Evolutionary conservation across 2,329 filamentous ascomycete species (phyloP).

Genomic region (Aureobasidium musti): DNA sequence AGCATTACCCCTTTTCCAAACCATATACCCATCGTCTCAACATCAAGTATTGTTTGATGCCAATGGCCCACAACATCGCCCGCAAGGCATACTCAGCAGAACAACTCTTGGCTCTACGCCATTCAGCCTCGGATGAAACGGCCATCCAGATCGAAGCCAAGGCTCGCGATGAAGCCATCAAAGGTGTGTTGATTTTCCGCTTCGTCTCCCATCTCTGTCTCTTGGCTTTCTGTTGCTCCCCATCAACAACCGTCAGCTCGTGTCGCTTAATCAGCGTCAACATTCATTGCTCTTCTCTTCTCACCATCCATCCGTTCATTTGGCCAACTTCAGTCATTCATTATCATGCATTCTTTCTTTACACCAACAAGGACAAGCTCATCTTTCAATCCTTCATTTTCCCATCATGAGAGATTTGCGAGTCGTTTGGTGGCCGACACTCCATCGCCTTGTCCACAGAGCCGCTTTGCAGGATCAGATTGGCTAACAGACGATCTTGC

Average conservation of each 20-base stretch:
- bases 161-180: slow-evolving; percentile 43
- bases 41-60: slow-evolving; percentile 20
- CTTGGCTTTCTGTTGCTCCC: neutral
- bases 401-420: slow-evolving; percentile 27
- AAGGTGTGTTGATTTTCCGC: slow-evolving; percentile 37
- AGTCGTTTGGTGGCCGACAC: slow-evolving; percentile 32
- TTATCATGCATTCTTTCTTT: slow-evolving; percentile 15
- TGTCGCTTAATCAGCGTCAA: neutral
- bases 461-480: slow-evolving; percentile 8
- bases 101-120: slow-evolving; percentile 41
- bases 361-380: slow-evolving; percentile 15
- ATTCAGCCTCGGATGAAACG: slow-evolving; percentile 41
- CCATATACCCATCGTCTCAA: slow-evolving; percentile 6
- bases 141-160: slow-evolving; percentile 42
- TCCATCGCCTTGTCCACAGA: slow-evolving; percentile 29
- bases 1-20: neutral
- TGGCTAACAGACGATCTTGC: slow-evolving; percentile 31
- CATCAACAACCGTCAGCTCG: neutral
- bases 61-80: slow-evolving; percentile 34
- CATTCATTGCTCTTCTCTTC: neutral
- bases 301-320: neutral
- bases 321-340: slow-evolving; percentile 21
- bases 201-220: neutral
- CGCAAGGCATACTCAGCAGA: slow-evolving; percentile 45
- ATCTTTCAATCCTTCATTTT: slow-evolving; percentile 11